A percentile compares a stretch with the other conserved stretches of the same genome.
Evolutionary conservation across 208 protist species (phyloP).

Genomic region (Leishmania braziliensis): DNA sequence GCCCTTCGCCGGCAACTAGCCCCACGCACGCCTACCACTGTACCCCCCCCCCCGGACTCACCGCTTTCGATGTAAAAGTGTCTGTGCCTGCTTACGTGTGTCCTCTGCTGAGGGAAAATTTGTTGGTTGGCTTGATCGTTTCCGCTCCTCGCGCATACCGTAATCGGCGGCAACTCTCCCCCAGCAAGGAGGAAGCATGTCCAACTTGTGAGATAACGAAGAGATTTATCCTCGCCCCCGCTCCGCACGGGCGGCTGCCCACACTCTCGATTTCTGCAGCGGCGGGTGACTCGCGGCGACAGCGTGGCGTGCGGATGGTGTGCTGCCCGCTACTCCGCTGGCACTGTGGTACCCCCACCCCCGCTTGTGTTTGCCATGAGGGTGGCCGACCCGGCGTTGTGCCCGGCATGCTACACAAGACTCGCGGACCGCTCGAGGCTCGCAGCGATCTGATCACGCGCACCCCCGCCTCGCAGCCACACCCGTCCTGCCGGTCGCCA

Average conservation of each 20-base stretch:
- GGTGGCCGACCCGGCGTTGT: background rate
- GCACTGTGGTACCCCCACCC: background rate
- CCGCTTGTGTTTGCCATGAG: background rate
- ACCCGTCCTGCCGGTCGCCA: too few species aligned
- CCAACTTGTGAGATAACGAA: background rate
- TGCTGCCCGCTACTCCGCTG: background rate
- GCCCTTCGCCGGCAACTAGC: background rate
- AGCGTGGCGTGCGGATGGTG: background rate
- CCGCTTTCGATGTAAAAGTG: too few species aligned
- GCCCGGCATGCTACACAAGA: background rate
- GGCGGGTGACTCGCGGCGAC: background rate
- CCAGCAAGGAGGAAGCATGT: background rate
- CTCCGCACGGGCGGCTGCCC: background rate
- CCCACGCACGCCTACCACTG: too few species aligned
- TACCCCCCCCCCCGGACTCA: too few species aligned
- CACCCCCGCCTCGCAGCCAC: background rate
- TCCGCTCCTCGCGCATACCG: background rate
- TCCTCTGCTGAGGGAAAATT: too few species aligned
- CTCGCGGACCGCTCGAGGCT: background rate
- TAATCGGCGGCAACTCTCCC: background rate
- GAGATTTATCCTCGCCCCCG: background rate
- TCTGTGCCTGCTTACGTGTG: too few species aligned
- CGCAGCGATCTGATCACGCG: background rate
- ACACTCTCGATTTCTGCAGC: background rate
- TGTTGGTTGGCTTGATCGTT: background rate